Base-by-base conservation (phyloP, 2,329 filamentous ascomycete species). In the Alternaria sp. region DNA sequence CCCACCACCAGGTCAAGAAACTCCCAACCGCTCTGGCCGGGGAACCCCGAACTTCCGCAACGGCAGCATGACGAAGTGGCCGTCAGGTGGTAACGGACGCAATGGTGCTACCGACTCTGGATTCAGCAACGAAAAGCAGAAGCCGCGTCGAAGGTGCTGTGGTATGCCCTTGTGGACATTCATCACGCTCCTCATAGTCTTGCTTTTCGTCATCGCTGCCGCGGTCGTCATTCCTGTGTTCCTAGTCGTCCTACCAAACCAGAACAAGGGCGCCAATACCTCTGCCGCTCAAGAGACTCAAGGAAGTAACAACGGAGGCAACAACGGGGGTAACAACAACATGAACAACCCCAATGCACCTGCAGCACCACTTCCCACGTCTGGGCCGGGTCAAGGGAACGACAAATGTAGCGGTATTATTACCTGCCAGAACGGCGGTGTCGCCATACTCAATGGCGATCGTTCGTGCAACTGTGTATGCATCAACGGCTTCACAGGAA, bases 141-240 rank as follows among this genome's bases (percentile, higher is more conserved):
- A 77, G 53, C 83, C 81, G 63, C 79, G 84, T 12, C 88, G 91
- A 43, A 88, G 88, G 59, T 96, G 91, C 80, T 99, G 95, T 74
- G 95, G 95, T 15, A 86, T 98, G 71, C 91, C 93, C 3, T 76
- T 91, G 15, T 96, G 93, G 89, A 87, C 86, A 0, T 94, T 97
- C 74, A 80, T 96, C 21, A 75, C 93, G 1, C 76, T 89, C 9
- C 75, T 87, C 50, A 79, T 96, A 19, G 75, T 94, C 5, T 75
- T 93, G 11, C 75, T 97, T 43, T 82, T 91, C 60, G 84, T 97
- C 25, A 85, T 97, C 57, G 89, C 91, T 5, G 92, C 92, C 5
- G 96, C 95, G 1, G 85, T 98, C 45, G 85, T 97, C 32, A 87
- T 98, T 13, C 96, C 96, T 0, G 79, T 90, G 19, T 84, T 88